Conservation (phyloP, 2,329 filamentous ascomycete genomes). For the Berkeleyomyces basicola region DNA sequence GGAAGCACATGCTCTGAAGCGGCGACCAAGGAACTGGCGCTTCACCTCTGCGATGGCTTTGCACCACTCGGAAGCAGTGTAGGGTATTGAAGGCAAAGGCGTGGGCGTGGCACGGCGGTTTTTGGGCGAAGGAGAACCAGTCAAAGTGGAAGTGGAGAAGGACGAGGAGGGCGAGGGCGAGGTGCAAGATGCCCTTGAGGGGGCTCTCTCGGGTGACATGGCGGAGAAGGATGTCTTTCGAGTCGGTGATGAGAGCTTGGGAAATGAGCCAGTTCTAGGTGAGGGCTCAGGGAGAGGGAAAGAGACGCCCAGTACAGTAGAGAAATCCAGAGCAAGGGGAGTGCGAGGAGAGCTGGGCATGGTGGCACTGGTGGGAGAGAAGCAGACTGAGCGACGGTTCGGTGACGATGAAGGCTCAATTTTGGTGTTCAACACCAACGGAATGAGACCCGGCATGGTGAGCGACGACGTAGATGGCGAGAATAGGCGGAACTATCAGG, state of each 20-base stretch:
- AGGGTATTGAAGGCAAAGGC: slow-evolving; percentile 23
- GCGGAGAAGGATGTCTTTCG: slow-evolving; percentile 4
- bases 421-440: slow-evolving; percentile 19
- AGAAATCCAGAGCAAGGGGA: slow-evolving; percentile 6
- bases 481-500: background rate
- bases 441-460: slow-evolving; percentile 21
- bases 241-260: background rate
- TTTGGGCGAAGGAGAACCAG: background rate
- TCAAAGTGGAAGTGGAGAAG: background rate
- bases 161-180: background rate
- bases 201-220: slow-evolving; percentile 16
- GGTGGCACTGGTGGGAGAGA: slow-evolving; percentile 13
- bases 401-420: slow-evolving; percentile 13
- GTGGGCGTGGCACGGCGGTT: slow-evolving; percentile 4
- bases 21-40: slow-evolving; percentile 32
- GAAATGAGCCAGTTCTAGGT: slow-evolving; percentile 1
- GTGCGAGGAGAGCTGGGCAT: slow-evolving; percentile 4
- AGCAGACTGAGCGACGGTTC: slow-evolving; percentile 6
- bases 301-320: slow-evolving; percentile 9
- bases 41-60: slow-evolving; percentile 36
- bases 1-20: slow-evolving; percentile 36
- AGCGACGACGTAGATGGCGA: background rate
- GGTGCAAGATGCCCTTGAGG: slow-evolving; percentile 17
- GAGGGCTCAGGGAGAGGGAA: slow-evolving; percentile 12
- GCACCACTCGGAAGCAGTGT: slow-evolving; percentile 34